Evolutionary conservation across 2,329 filamentous ascomycete species (phyloP).

Genomic region (Fusarium oxysporum): DNA sequence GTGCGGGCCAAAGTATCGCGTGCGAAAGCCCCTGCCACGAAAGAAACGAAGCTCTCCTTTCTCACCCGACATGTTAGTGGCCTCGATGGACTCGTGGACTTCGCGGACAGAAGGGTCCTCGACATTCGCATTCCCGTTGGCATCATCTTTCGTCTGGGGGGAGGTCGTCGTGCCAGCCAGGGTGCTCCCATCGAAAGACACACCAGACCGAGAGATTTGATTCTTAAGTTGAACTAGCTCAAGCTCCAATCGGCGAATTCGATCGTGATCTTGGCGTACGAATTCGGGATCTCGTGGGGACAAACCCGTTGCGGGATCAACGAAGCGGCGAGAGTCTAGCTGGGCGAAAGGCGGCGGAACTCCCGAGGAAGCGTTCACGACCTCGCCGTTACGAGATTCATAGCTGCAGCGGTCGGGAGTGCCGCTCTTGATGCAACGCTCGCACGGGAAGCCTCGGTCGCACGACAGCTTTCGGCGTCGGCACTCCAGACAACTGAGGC

Average conservation of each 20-base stretch:
- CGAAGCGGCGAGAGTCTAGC: slow-evolving; percentile 54
- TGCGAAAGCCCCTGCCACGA: slow-evolving; percentile 69
- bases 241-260: slow-evolving; percentile 69
- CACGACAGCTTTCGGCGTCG: slow-evolving; percentile 71
- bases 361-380: slow-evolving; percentile 61
- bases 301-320: slow-evolving; percentile 46
- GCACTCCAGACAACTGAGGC: slow-evolving; percentile 70
- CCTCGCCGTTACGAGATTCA: slow-evolving; percentile 65
- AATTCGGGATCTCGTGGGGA: slow-evolving; percentile 52
- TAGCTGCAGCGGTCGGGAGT: slow-evolving; percentile 71
- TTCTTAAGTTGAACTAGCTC: slow-evolving; percentile 69
- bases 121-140: slow-evolving; percentile 47
- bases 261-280: slow-evolving; percentile 63
- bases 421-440: slow-evolving; percentile 71
- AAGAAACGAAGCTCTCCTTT: slow-evolving; percentile 68
- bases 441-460: slow-evolving; percentile 70
- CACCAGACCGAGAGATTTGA: slow-evolving; percentile 59
- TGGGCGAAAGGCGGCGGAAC: slow-evolving; percentile 57
- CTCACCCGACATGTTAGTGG: slow-evolving; percentile 55
- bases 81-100: slow-evolving; percentile 56
- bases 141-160: slow-evolving; percentile 59
- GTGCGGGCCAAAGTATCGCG: slow-evolving; percentile 69
- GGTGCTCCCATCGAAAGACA: slow-evolving; percentile 64
- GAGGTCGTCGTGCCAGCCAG: slow-evolving; percentile 58
- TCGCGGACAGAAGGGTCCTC: slow-evolving; percentile 50